A percentile compares a stretch with the other conserved stretches of the same genome.
phyloP scores from a whole-genome alignment of 768 basidiomycete genomes.

The Myochromella boudieri region DNA sequence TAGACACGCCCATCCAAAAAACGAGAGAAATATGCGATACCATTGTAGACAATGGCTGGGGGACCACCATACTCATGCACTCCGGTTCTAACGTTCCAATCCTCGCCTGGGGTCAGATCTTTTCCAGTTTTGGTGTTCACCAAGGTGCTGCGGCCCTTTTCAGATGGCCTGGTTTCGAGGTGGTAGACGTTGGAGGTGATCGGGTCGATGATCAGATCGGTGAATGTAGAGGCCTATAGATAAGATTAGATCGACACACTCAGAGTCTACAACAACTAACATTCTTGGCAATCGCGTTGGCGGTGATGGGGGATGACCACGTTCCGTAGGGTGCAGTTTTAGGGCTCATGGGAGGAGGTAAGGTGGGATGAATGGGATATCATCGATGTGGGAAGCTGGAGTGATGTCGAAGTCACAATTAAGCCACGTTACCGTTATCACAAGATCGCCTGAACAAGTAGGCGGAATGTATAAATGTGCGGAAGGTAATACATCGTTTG shows the following conservation, averaged over 20 bases:
- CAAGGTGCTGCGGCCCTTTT: conserved; percentile 51
- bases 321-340: conserved; percentile 54
- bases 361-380: too few species aligned
- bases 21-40: conserved; percentile 54
- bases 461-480: too few species aligned
- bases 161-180: conserved; percentile 58
- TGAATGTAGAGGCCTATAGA: conserved; percentile 32
- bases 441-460: too few species aligned
- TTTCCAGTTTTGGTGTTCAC: conserved; percentile 46
- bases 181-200: conserved; percentile 47
- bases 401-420: too few species aligned
- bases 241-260: conserved; percentile 10
- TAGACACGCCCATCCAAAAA: conserved; percentile 52
- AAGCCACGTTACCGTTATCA: too few species aligned
- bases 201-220: conserved; percentile 55
- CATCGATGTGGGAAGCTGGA: too few species aligned
- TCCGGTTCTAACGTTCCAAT: conserved; percentile 57
- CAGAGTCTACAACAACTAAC: conserved; percentile 20
- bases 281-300: conserved; percentile 50
- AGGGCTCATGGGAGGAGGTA: conserved; percentile 13
- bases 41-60: conserved; percentile 45
- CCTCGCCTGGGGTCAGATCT: conserved; percentile 50
- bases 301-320: conserved; percentile 59
- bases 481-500: too few species aligned
- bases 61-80: conserved; percentile 73